Percentiles rank a stretch among this genome's conserved stretches.
These are phyloP conservation scores for Cordia subcordata DNA, from an alignment of 257 asterid genomes.

Conservation along the genomic window DNA sequence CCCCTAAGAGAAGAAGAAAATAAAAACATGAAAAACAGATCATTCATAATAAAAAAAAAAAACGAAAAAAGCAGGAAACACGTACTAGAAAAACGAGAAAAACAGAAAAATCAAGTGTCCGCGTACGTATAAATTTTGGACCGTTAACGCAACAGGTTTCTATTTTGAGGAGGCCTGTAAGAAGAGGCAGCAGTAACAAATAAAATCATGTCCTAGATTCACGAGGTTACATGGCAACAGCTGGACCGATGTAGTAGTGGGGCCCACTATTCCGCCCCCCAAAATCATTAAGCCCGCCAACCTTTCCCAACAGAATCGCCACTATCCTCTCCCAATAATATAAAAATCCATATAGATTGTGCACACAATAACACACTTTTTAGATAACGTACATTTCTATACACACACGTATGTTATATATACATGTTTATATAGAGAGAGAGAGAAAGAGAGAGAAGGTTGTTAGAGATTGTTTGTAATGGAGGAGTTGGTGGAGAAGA, in stretches of 20 bases:
- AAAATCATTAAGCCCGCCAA: constrained; percentile 43
- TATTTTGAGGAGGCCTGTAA: background rate
- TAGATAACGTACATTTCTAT: too few relatives aligned
- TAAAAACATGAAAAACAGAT: too few relatives aligned
- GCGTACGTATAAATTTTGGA: background rate
- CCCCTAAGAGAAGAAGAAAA: background rate
- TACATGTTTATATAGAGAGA: too few relatives aligned
- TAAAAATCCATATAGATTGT: background rate
- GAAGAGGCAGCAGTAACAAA: background rate
- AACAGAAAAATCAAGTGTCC: too few relatives aligned
- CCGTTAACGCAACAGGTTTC: background rate
- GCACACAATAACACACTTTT: background rate
- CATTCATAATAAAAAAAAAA: too few relatives aligned
- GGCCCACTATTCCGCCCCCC: constrained; percentile 5
- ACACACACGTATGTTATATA: too few relatives aligned
- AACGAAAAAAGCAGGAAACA: too few relatives aligned
- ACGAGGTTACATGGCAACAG: constrained; percentile 29
- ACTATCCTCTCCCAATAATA: background rate
- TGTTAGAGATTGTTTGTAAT: constrained; percentile 12
- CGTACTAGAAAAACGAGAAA: too few relatives aligned
- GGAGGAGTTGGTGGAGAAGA: constrained; percentile 35
- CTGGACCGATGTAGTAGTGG: constrained; percentile 1
- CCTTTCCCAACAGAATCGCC: constrained; percentile 3
- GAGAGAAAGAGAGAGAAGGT: background rate
- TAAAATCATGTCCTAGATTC: background rate